Percentiles rank a stretch among this genome's conserved stretches.
Conservation (phyloP, 169 alveolate genomes). For the Eimeria sp. region DNA sequence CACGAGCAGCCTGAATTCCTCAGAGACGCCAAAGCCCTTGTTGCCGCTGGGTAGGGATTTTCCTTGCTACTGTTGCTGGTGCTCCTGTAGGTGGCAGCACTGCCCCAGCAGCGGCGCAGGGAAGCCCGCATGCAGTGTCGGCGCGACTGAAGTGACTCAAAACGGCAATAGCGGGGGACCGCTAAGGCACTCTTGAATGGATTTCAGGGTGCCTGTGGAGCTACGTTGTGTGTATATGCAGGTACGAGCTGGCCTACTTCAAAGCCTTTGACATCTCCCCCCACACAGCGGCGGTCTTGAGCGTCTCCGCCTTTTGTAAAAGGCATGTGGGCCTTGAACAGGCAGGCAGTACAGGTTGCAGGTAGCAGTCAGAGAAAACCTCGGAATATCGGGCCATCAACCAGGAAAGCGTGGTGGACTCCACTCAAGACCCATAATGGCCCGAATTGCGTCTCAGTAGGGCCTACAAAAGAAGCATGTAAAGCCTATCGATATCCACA, state of each 20-base stretch:
- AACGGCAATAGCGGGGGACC: neutral
- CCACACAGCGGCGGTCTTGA: slow-evolving; percentile 27
- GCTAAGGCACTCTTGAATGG: neutral
- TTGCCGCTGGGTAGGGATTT: slow-evolving; percentile 12
- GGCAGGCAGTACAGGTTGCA: too few relatives aligned
- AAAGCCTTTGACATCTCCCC: slow-evolving; percentile 45
- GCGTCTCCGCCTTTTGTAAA: slow-evolving; percentile 30
- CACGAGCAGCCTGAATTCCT: slow-evolving; percentile 42
- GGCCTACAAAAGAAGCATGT: neutral
- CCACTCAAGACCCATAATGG: neutral
- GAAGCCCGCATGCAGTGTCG: neutral
- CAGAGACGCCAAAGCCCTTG: slow-evolving; percentile 42
- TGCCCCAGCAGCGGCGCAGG: neutral
- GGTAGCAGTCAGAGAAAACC: neutral
- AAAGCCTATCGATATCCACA: neutral
- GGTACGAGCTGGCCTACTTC: slow-evolving; percentile 55
- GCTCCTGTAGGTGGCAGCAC: neutral
- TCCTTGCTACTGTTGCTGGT: neutral
- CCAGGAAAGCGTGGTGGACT: neutral
- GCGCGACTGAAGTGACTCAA: neutral
- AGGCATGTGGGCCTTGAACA: neutral
- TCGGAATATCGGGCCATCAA: neutral
- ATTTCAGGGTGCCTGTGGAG: neutral
- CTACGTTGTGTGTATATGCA: neutral
- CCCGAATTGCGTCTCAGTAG: neutral